Percentiles rank a stretch among this genome's conserved stretches.
Evolutionary conservation across 2,329 filamentous ascomycete species (phyloP).

Genomic region (Apiospora kogelbergensis): DNA sequence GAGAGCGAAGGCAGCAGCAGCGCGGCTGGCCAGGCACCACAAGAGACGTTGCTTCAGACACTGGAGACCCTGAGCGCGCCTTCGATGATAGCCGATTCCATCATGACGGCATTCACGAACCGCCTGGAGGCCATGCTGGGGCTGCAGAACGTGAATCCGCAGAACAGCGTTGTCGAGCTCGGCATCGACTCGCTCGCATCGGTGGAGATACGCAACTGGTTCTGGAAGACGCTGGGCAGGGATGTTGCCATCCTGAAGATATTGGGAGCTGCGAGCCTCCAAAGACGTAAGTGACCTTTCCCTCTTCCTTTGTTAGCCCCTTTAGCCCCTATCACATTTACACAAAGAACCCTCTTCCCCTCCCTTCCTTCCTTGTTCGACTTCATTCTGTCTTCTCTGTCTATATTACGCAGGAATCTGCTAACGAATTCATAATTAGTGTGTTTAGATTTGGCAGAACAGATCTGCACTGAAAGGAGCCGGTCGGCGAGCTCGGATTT

Average conservation of each 20-base stretch:
- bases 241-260: constrained; percentile 34
- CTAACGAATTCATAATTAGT: neutral
- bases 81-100: constrained; percentile 23
- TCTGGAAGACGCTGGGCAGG: constrained; percentile 31
- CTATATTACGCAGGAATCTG: neutral
- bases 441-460: neutral
- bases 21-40: constrained; percentile 9
- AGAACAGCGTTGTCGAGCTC: constrained; percentile 35
- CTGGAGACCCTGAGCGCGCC: constrained; percentile 23
- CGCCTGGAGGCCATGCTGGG: constrained; percentile 33
- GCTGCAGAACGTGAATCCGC: constrained; percentile 28
- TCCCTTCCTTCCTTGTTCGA: neutral
- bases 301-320: neutral
- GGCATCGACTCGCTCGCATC: constrained; percentile 43
- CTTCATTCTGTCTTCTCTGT: neutral
- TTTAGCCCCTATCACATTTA: neutral
- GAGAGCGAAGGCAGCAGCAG: constrained; percentile 10
- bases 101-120: constrained; percentile 28
- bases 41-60: constrained; percentile 28
- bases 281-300: constrained; percentile 20
- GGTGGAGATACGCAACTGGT: constrained; percentile 40
- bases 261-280: constrained; percentile 25
- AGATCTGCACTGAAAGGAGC: neutral
- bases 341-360: neutral
- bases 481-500: neutral